Conservation (phyloP, 495 filamentous ascomycete species). For the Amniculicola lignicola region DNA sequence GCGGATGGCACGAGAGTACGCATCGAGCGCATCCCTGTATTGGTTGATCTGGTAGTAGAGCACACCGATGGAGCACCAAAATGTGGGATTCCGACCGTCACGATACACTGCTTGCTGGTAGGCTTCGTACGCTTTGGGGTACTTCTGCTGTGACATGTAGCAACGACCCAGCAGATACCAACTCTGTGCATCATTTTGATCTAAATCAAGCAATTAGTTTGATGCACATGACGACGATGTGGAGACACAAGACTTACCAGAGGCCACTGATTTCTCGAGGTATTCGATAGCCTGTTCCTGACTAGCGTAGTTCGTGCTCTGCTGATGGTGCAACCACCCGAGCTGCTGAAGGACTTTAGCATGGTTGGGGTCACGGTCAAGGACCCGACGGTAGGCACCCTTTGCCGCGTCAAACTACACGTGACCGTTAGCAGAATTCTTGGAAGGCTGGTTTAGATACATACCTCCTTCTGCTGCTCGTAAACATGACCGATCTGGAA, state of each 20-base stretch:
- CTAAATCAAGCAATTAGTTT: slow-evolving; percentile 49
- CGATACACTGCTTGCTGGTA: slow-evolving; percentile 99
- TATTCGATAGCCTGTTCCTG: slow-evolving; percentile 97
- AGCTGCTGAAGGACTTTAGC: slow-evolving; percentile 98
- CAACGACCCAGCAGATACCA: slow-evolving; percentile 98
- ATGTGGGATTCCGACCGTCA: slow-evolving; percentile 96
- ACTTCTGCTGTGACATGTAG: slow-evolving; percentile 99
- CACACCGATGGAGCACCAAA: slow-evolving; percentile 99
- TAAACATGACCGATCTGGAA: slow-evolving; percentile 99
- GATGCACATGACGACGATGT: slow-evolving; percentile 12
- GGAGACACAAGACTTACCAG: slow-evolving; percentile 59
- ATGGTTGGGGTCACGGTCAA: slow-evolving; percentile 92
- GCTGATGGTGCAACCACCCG: slow-evolving; percentile 96
- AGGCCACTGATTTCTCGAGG: slow-evolving; percentile 91
- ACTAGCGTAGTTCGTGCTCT: slow-evolving; percentile 80
- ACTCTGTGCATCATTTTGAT: slow-evolving; percentile 92
- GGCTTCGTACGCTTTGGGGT: slow-evolving; percentile 97
- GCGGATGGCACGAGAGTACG: slow-evolving; percentile 95
- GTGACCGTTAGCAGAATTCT: slow-evolving; percentile 38
- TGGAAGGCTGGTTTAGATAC: slow-evolving; percentile 40
- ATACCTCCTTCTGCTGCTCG: slow-evolving; percentile 97
- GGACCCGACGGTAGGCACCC: slow-evolving; percentile 83
- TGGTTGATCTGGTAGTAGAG: slow-evolving; percentile 99
- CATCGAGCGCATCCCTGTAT: slow-evolving; percentile 96
- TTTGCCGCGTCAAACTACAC: slow-evolving; percentile 87